Evolutionary conservation across 768 basidiomycete genomes (phyloP).

Genomic region (Leccinum obscurum): DNA sequence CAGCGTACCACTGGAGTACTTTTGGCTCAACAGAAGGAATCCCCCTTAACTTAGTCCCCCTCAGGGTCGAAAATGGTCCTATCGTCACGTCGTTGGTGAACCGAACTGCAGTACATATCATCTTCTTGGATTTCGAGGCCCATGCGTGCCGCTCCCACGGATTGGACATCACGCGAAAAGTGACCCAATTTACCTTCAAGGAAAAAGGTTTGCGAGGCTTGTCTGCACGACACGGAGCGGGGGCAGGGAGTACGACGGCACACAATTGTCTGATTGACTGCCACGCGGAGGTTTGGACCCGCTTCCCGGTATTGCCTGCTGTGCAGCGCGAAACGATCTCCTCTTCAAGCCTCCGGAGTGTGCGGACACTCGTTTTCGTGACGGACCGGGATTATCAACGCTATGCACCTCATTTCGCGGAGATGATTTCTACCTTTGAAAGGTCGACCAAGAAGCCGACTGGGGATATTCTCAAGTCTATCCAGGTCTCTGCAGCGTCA

Average conservation of each 20-base stretch:
- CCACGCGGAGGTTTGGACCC: conserved; percentile 56
- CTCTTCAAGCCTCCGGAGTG: conserved; percentile 31
- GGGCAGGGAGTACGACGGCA: conserved; percentile 18
- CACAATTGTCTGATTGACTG: conserved; percentile 58
- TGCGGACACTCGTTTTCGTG: conserved; percentile 44
- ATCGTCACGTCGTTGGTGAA: conserved; percentile 47
- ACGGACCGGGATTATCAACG: conserved; percentile 37
- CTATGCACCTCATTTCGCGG: conserved; percentile 44
- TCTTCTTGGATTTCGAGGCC: conserved; percentile 38
- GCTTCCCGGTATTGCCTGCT: conserved; percentile 57
- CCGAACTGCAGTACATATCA: conserved; percentile 43
- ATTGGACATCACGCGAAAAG: conserved; percentile 53
- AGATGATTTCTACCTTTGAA: conserved; percentile 50
- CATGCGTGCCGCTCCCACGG: conserved; percentile 42
- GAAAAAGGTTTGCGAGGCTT: conserved; percentile 35
- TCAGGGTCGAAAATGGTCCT: conserved; percentile 23
- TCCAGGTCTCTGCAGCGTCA: conserved; percentile 35
- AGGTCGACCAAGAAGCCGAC: conserved; percentile 52
- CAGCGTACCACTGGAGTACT: conserved; percentile 54
- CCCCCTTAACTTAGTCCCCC: conserved; percentile 32
- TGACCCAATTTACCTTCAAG: conserved; percentile 56
- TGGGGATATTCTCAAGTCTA: conserved; percentile 41
- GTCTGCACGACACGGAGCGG: conserved; percentile 11
- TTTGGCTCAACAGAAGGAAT: conserved; percentile 55
- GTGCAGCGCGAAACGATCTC: conserved; percentile 46